phyloP scores from a whole-genome alignment of 2,329 filamentous ascomycete species.

The Fusarium sp. region DNA sequence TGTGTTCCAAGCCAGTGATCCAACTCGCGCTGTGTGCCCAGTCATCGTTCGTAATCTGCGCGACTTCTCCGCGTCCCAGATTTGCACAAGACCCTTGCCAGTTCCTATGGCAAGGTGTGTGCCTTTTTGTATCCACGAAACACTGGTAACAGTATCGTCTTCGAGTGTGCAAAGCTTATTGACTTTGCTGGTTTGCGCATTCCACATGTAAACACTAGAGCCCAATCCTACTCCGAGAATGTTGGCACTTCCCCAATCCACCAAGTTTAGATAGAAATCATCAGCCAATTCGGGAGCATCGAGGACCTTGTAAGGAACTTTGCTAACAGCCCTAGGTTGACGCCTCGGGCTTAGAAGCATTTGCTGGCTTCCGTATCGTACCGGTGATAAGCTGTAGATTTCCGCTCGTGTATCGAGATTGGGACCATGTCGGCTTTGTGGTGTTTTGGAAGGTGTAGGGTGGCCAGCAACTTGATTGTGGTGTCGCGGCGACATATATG shows the following conservation, averaged over 20 bases:
- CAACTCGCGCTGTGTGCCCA: slow-evolving; percentile 92
- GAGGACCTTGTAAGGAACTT: slow-evolving; percentile 97
- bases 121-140: slow-evolving; percentile 98
- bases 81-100: slow-evolving; percentile 92
- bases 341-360: slow-evolving; percentile 92
- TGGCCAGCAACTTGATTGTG: slow-evolving; percentile 80
- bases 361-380: slow-evolving; percentile 91
- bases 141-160: slow-evolving; percentile 95
- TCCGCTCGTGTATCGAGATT: slow-evolving; percentile 92
- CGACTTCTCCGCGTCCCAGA: slow-evolving; percentile 93
- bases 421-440: slow-evolving; percentile 86
- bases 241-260: slow-evolving; percentile 97
- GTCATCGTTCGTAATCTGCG: slow-evolving; percentile 94
- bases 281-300: slow-evolving; percentile 96
- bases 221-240: slow-evolving; percentile 93
- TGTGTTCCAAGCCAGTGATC: slow-evolving; percentile 96
- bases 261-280: slow-evolving; percentile 97
- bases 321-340: slow-evolving; percentile 89
- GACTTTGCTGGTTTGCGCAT: slow-evolving; percentile 88
- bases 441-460: slow-evolving; percentile 88
- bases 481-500: slow-evolving; percentile 83
- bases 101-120: slow-evolving; percentile 97
- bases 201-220: slow-evolving; percentile 98
- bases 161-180: slow-evolving; percentile 93
- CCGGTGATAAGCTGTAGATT: slow-evolving; percentile 94